Base-by-base conservation (phyloP, 2,329 filamentous ascomycete species). In the Sphaerulina vaccinii region DNA sequence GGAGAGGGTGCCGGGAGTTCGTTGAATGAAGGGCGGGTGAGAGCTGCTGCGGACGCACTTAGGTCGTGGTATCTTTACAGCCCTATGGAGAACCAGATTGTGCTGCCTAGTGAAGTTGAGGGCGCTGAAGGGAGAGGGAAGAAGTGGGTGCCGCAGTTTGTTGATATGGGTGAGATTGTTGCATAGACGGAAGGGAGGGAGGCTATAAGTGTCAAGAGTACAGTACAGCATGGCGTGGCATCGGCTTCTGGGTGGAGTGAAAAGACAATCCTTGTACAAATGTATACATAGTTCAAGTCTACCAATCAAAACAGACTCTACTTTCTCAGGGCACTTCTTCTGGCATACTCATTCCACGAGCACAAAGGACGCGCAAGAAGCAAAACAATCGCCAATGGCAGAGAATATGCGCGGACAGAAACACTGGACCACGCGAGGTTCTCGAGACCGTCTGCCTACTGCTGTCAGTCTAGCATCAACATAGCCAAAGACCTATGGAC, bases 31-130 rank as follows among this genome's bases (percentile, higher is more conserved):
- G 92, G 88, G 24, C 83, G 89, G 58, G 79, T 82, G 58, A 82
- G 88, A 69, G 93, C 93, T 16, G 84, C 88, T 32, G 91, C 95
- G 65, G 85, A 87, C 57, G 85, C 90, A 15, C 77, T 99, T 66
- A 95, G 96, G 78, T 80, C 86, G 5, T 99, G 93, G 93, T 99
- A 99, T 72, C 77, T 99, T 47, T 99, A 99, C 76, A 91, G 85
- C 69, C 92, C 93, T 1, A 67, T 82, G 38, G 69, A 74, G 6
- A 71, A 80, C 27, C 69, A 76, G 19, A 70, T 75, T 5, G 73
- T 73, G 24, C 66, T 80, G 48, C 79, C 80, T 21, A 80, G 76
- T 59, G 76, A 77, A 16, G 60, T 62, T 5, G 63, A 67, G 68
- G 58, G 59, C 3, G 48, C 32, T 8, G 62, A 64, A 38, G 61